Evolutionary conservation across 495 filamentous ascomycete species (phyloP).

Genomic region (Hyaloscypha hepaticicola): DNA sequence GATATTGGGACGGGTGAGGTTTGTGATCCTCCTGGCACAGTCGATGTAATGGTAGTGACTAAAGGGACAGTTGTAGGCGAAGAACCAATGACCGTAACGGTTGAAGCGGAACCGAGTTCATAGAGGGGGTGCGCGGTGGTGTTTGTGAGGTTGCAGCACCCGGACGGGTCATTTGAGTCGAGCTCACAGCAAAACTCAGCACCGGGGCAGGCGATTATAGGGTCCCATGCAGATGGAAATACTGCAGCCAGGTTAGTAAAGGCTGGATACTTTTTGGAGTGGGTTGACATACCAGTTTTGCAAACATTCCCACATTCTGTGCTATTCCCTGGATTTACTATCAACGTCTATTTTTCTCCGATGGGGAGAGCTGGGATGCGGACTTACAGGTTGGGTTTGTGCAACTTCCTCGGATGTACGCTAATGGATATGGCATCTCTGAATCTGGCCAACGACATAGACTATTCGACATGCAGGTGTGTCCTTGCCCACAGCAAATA

Average conservation of each 20-base stretch:
- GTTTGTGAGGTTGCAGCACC: constrained; percentile 7
- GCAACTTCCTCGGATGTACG: constrained; percentile 15
- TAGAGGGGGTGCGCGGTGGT: neutral
- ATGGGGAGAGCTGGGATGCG: neutral
- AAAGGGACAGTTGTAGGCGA: neutral
- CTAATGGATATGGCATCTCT: neutral
- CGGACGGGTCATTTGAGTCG: neutral
- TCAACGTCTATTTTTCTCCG: neutral
- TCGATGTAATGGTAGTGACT: neutral
- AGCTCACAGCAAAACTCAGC: constrained; percentile 10
- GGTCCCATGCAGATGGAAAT: constrained; percentile 1
- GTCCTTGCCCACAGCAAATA: constrained; percentile 10
- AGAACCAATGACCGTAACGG: constrained; percentile 1
- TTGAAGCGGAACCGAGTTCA: neutral
- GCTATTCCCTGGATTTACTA: constrained; percentile 5
- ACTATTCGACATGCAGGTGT: constrained; percentile 17
- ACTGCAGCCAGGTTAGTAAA: neutral
- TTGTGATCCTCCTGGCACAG: neutral
- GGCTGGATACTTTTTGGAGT: neutral
- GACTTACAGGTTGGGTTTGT: constrained; percentile 13
- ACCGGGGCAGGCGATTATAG: constrained; percentile 4
- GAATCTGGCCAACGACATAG: constrained; percentile 6
- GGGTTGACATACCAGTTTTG: constrained; percentile 1
- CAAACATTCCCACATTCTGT: constrained; percentile 5
- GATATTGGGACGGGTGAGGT: neutral